Evolutionary conservation across 805 yeast genomes (phyloP), one percentile per base, ranked within the genome.

Genomic region (Candida bentonensis): DNA sequence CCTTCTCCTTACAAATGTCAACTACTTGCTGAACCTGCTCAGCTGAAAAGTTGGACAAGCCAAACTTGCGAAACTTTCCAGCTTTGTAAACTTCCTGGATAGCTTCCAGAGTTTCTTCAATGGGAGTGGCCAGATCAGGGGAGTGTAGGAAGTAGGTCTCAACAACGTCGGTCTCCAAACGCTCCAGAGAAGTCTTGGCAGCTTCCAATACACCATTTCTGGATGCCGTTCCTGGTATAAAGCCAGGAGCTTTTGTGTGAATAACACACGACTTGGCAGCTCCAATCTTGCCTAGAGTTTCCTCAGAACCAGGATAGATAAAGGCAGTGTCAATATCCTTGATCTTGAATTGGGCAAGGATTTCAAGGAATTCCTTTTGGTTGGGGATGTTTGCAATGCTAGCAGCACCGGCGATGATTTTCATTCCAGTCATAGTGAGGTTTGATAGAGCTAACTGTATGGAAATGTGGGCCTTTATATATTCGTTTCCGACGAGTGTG

Each of bases 301-400:
- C 48, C 44, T 51, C 52, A 41, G 54, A 50, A 15, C 42, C 46
- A 11, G 52, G 49, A 49, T 55, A 56, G 34, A 47, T 47, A 15
- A 54, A 44, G 4, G 59, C 60, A 17, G 60, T 56, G 42, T 55
- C 60, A 39, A 52, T 21, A 34, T 56, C 60, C n/a, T 36, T 39
- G 42, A 55, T 49, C 4, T 52, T 55, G 25, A 42, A 44, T 21
- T 48, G 44, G 43, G 48, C 36, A 23, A 54, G 44, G 23, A 41
- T 15, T 22, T 46, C 28, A 15, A 51, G 21, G 11, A 46, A 30
- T 22, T 36, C 30, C 30, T 44, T 13, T 9, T 7, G 27, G 27
- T 25, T 25, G 11, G 7, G 11, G 13, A 25, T 13, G 27, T 9
- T 25, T 9, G 27, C 27, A 25, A 25, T 25, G 7, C 11, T 7